phyloP scores from a whole-genome alignment of 2,329 filamentous ascomycete genomes.

The Alternaria gansuensis region DNA sequence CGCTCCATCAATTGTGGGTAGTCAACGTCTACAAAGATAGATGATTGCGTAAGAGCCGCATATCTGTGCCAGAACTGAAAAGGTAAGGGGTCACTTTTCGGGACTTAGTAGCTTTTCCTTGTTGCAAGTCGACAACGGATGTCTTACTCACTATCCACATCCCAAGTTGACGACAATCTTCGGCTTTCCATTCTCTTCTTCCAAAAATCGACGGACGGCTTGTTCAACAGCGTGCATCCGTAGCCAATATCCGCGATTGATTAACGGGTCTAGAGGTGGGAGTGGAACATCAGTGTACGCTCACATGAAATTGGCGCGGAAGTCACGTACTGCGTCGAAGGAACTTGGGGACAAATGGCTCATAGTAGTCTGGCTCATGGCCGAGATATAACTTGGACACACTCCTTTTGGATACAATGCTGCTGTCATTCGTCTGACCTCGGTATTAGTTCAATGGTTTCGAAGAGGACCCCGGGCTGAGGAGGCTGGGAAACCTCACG shows the following conservation, averaged over 20 bases:
- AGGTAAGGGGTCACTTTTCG: constrained; percentile 79
- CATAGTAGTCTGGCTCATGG: constrained; percentile 81
- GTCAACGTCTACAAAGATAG: constrained; percentile 83
- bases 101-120: constrained; percentile 29
- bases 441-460: constrained; percentile 51
- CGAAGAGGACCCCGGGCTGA: not conserved
- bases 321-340: constrained; percentile 66
- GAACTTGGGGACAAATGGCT: constrained; percentile 85
- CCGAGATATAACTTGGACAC: constrained; percentile 89
- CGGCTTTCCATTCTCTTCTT: constrained; percentile 61
- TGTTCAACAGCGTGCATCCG: constrained; percentile 83
- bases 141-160: constrained; percentile 80
- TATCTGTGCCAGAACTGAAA: constrained; percentile 82
- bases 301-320: not conserved
- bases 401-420: constrained; percentile 89
- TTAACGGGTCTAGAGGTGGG: constrained; percentile 68
- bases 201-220: constrained; percentile 77
- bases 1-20: constrained; percentile 80
- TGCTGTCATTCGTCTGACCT: constrained; percentile 79
- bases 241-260: constrained; percentile 89
- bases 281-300: constrained; percentile 7
- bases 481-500: constrained; percentile 51
- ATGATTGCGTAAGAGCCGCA: constrained; percentile 64
- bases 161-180: constrained; percentile 86
- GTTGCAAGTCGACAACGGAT: constrained; percentile 7